Percentiles rank a stretch among this genome's conserved stretches.
Conservation (phyloP, 352 stramenopile genomes). For the Phytopythium delawarense region DNA sequence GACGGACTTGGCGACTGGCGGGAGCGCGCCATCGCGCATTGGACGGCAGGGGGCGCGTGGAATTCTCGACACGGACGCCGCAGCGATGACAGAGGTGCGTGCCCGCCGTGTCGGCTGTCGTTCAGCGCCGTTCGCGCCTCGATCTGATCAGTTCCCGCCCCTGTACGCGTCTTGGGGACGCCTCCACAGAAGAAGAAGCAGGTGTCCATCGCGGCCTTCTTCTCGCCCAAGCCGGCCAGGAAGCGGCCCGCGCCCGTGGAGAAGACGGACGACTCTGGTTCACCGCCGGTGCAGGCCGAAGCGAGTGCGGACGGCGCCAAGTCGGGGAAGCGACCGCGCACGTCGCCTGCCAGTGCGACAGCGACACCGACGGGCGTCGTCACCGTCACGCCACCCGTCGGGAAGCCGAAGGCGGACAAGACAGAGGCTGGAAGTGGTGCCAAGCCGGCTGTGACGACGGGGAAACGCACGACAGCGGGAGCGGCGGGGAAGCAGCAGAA, state of each 20-base stretch:
- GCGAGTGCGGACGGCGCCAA: neutral
- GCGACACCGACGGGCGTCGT: neutral
- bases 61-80: neutral
- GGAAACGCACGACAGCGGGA: constrained; percentile 7
- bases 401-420: neutral
- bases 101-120: no score
- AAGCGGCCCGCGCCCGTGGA: constrained; percentile 7
- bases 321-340: neutral
- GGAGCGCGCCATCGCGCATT: neutral
- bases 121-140: neutral
- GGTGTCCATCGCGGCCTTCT: constrained; percentile 74
- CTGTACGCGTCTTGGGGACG: neutral
- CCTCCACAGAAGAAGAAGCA: constrained; percentile 57
- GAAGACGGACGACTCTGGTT: constrained; percentile 4
- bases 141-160: neutral
- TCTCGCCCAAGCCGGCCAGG: constrained; percentile 46
- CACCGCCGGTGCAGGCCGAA: neutral
- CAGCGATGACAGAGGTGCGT: constrained; percentile 19
- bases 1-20: neutral
- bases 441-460: neutral
- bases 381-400: neutral
- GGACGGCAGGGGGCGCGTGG: neutral
- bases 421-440: neutral
- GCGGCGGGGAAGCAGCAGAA: constrained; percentile 5
- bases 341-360: neutral